Evolutionary conservation across 352 stramenopile species (phyloP), one percentile per base, ranked within the genome.

Genomic region (Phytopythium mirpurense): DNA sequence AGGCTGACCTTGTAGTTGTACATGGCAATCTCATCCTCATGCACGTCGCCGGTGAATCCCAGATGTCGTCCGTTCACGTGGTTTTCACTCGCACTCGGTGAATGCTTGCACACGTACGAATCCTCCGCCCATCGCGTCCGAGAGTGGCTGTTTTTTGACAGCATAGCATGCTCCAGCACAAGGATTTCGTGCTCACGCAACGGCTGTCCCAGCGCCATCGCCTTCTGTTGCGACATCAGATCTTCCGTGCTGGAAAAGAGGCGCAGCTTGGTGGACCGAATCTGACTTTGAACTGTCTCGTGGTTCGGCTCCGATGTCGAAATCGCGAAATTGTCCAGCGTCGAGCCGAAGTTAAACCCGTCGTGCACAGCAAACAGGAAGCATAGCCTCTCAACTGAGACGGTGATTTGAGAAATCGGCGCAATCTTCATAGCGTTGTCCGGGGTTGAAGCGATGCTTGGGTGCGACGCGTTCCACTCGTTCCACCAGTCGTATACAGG

Each of bases 401-500:
- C 54, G 32, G 62, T 67, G 40, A 88, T 58, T 42, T 83, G 68
- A 14, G 81, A 78, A 27, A 93, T 89, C 5, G 83, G 80, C 29
- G 76, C 78, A 59, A 93, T 78, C 15, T 68, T 73, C 23, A 34
- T 45, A 52, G 80, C 57, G 55, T 82, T 65, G 27, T 81, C 68
- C 14, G 63, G 41, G 6, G 70, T 37, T 34, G 82, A 44, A 21
- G 67, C 43, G 50, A 86, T 89, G 45, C 69, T 83, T 5, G 83
- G 83, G 51, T 91, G 81, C 16, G 60, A 83, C 26, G 74, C 38
- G 58, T 83, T 88, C 84, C 84, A 94, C 40, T 82, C 70, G 34
- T 88, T 88, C 79, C 83, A 95, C 84, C 84, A 95, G 41, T 85
- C 59, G 56, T 88, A 93, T 11, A 94, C 68, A 23, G 84, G 84